Percentiles rank a stretch among this genome's conserved stretches.
phyloP scores from a whole-genome alignment of 352 stramenopile genomes.

The Phytopythium helicoides region DNA sequence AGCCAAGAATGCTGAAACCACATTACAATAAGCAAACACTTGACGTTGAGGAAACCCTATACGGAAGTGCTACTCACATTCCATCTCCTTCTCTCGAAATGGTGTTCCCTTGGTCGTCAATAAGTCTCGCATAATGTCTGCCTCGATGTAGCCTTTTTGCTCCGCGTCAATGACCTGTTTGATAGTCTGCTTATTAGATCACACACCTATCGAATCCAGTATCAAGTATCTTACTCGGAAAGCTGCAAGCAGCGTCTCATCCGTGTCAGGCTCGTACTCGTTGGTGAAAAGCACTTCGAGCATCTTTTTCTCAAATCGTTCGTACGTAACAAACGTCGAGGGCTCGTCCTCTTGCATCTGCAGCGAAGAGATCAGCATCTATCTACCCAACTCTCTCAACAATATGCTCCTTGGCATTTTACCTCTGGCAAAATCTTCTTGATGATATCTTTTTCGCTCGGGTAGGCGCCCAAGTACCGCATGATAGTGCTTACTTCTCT shows the following conservation, averaged over 20 bases:
- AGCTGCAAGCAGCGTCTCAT: constrained; percentile 85
- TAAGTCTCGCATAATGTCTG: constrained; percentile 85
- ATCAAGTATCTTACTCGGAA: constrained; percentile 35
- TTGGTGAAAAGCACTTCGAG: constrained; percentile 89
- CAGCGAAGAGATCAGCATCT: constrained; percentile 1
- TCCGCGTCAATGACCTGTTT: constrained; percentile 63
- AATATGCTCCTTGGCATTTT: not conserved
- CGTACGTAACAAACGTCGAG: constrained; percentile 87
- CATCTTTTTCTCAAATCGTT: constrained; percentile 93
- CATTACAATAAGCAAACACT: not conserved
- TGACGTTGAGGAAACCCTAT: not conserved
- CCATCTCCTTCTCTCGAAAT: constrained; percentile 91
- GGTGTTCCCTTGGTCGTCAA: constrained; percentile 88
- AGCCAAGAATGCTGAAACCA: constrained; percentile 64
- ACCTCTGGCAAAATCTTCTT: constrained; percentile 91
- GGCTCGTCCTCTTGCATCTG: constrained; percentile 90
- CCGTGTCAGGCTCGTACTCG: constrained; percentile 86
- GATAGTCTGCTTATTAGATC: not conserved
- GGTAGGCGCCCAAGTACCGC: constrained; percentile 87
- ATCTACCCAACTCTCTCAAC: too few species aligned
- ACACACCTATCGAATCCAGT: not conserved
- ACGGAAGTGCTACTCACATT: constrained; percentile 35
- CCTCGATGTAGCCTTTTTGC: constrained; percentile 89
- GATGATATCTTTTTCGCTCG: constrained; percentile 89
- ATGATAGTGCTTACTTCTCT: constrained; percentile 91